A percentile compares a stretch with the other conserved stretches of the same genome.
Conservation (phyloP, 2,329 filamentous ascomycete species). For the Stemphylium beticola region DNA sequence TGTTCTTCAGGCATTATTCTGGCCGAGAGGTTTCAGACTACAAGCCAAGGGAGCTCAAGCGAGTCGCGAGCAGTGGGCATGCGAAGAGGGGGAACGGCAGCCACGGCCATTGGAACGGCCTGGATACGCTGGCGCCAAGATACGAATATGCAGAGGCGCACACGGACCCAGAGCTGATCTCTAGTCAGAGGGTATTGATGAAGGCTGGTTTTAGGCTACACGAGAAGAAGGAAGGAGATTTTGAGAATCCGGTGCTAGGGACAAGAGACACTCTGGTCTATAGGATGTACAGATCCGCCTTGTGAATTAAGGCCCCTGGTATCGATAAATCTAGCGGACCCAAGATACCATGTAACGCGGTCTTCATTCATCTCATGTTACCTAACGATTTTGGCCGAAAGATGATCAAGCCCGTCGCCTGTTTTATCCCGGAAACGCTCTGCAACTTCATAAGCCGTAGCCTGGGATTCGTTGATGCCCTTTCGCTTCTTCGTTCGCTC, state of each 20-base stretch:
- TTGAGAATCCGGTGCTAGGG: constrained; percentile 46
- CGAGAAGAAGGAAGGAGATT: constrained; percentile 51
- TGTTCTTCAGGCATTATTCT: constrained; percentile 49
- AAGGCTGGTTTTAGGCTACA: constrained; percentile 63
- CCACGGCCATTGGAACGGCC: background rate
- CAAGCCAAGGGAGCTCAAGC: background rate
- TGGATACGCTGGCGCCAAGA: constrained; percentile 4
- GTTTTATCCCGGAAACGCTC: constrained; percentile 2
- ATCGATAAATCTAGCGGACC: background rate
- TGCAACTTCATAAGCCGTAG: background rate
- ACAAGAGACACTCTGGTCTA: constrained; percentile 47
- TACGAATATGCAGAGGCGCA: constrained; percentile 51
- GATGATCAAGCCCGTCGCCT: constrained; percentile 1
- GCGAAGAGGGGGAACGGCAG: background rate
- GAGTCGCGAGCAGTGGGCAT: constrained; percentile 1
- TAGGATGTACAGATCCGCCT: constrained; percentile 33
- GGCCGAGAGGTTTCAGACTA: constrained; percentile 1
- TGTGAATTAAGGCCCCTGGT: background rate
- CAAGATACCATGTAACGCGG: background rate
- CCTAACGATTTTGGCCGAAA: background rate
- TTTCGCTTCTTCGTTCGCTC: constrained; percentile 11
- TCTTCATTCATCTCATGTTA: background rate
- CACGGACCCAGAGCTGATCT: constrained; percentile 57
- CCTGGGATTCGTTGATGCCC: constrained; percentile 6
- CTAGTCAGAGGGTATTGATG: constrained; percentile 62